Conservation (phyloP, 345 rosid genomes). For the Populus davidiana region DNA sequence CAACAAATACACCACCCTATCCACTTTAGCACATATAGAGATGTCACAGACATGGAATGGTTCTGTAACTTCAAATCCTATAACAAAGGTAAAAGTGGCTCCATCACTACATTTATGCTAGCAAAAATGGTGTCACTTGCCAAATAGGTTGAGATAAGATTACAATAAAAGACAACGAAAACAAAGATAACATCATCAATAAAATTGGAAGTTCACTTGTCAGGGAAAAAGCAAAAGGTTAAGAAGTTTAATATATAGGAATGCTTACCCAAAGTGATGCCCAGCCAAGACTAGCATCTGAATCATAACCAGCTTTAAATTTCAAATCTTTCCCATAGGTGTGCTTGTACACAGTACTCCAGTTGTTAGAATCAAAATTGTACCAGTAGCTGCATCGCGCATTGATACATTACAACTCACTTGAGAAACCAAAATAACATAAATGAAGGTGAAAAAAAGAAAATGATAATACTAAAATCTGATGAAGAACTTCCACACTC, state of each 20-base stretch:
- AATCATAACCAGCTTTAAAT: constrained; percentile 95
- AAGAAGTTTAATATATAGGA: not conserved
- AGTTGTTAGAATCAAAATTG: constrained; percentile 72
- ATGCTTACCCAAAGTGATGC: constrained; percentile 87
- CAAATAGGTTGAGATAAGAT: not conserved
- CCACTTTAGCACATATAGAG: not conserved
- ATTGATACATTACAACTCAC: not conserved
- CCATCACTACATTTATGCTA: not conserved
- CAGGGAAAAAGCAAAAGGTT: not conserved
- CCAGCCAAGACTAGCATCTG: constrained; percentile 82
- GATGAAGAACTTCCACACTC: not conserved
- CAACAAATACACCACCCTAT: not conserved
- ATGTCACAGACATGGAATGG: not conserved
- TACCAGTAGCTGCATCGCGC: constrained; percentile 70
- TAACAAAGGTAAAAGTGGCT: not conserved
- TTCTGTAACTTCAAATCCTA: not conserved
- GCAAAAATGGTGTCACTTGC: not conserved
- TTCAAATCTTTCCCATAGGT: constrained; percentile 81
- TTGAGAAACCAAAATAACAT: not conserved
- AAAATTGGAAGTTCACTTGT: not conserved
- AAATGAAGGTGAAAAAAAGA: not conserved
- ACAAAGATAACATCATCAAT: not conserved
- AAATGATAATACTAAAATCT: not conserved
- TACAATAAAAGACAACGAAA: not conserved
- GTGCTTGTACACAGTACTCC: constrained; percentile 95